Evolutionary conservation across 2,329 filamentous ascomycete species (phyloP), one percentile per base, ranked within the genome.

Genomic region (Claviceps paspali): DNA sequence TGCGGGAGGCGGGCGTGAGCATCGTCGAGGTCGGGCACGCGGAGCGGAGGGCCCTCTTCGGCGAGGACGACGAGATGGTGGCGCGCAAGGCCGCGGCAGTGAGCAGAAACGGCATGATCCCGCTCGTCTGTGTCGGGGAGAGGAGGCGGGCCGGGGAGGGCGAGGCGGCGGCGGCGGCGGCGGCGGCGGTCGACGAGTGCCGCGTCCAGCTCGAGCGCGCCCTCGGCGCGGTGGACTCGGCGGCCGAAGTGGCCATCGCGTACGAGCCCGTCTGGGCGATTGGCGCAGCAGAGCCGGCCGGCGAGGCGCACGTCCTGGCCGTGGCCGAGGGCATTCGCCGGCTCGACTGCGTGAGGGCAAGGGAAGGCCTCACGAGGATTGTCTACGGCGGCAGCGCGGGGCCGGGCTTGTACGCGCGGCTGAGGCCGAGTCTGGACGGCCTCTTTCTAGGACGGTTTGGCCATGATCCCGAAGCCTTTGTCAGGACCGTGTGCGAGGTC

Each of bases 201-300:
- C 63, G 61, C 26, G 58, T 61, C 4, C 82, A 88, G 56, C 65
- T 92, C 39, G 64, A 66, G 28, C 63, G 73, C 1, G 74, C 83
- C 2, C 53, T 91, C 36, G 60, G 61, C 1, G 69, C 65, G 0
- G 61, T 88, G 6, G 68, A 76, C 1, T 62, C 63, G 9, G 64
- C 73, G 12, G 71, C 75, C 0, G 78, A 85, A 33, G 68, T 91
- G 5, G 71, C 88, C 6, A 67, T 92, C 40, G 84, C 84, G 1
- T 92, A 92, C 52, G 84, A 92, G 62, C 84, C 84, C 6, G 82
- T 91, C 2, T 92, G 84, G 84, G 84, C 84, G 1, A 92, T 91
- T 55, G 84, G 84, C 1, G 77, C 82, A 8, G 63, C 69, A 2
- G 64, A 78, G 49, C 83, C 84, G 2, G 84, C 84, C 0, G 68